Percentiles rank a stretch among this genome's conserved stretches.
phyloP scores from a whole-genome alignment of 768 basidiomycete genomes.

The Mycena chlorophos region DNA sequence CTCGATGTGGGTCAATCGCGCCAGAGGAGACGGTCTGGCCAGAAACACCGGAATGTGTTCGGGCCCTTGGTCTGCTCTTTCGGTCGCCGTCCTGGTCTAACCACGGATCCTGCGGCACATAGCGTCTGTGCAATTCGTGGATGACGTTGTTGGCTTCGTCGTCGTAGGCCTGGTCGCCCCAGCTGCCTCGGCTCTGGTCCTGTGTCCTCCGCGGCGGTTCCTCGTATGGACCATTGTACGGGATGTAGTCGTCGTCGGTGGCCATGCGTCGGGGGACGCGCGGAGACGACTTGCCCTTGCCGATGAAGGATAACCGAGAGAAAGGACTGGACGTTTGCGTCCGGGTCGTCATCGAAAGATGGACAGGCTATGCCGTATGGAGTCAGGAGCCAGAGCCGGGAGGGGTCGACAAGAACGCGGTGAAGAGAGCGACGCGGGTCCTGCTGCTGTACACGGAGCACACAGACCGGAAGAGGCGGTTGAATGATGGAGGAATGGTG shows the following conservation, averaged over 20 bases:
- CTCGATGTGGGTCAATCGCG: conserved; percentile 37
- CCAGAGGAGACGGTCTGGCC: conserved; percentile 42
- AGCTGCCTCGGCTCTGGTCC: conserved; percentile 40
- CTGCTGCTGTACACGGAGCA: not conserved
- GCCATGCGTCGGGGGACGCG: conserved; percentile 10
- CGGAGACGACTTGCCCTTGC: conserved; percentile 14
- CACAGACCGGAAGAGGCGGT: not conserved
- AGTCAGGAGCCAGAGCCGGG: conserved; percentile 13
- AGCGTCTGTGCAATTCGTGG: conserved; percentile 31
- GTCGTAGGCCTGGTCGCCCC: conserved; percentile 39
- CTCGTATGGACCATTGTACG: conserved; percentile 66
- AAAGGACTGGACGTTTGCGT: conserved; percentile 22
- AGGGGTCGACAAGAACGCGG: not conserved
- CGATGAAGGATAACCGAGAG: conserved; percentile 12
- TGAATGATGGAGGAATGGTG: not conserved
- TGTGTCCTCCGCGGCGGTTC: conserved; percentile 29
- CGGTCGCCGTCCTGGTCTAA: conserved; percentile 23
- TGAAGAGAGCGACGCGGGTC: not conserved
- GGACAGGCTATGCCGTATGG: not conserved
- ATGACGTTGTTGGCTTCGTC: conserved; percentile 32
- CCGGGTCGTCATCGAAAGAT: conserved; percentile 14
- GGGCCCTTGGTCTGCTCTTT: conserved; percentile 29
- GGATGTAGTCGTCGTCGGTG: conserved; percentile 61
- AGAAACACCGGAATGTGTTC: conserved; percentile 46
- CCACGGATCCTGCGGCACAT: conserved; percentile 25